phyloP scores from a whole-genome alignment of 495 filamentous ascomycete species.

The Neurospora sp. region DNA sequence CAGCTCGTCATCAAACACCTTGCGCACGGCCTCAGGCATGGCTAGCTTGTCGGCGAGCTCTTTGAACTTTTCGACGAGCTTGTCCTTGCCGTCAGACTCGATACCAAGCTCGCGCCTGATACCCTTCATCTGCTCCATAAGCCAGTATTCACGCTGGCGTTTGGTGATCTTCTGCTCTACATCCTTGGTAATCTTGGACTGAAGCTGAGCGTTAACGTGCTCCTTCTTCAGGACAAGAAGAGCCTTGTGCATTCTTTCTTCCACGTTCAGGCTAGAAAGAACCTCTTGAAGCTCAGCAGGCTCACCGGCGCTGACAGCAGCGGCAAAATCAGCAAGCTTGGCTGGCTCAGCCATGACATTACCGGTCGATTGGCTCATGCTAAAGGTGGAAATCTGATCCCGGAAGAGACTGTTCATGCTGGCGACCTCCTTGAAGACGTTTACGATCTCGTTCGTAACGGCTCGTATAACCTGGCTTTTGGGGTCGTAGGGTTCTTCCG shows the following conservation, averaged over 20 bases:
- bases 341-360: conserved; percentile 92
- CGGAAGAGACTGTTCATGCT: conserved; percentile 89
- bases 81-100: conserved; percentile 96
- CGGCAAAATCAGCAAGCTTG: conserved; percentile 93
- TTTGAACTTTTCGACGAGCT: conserved; percentile 92
- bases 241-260: conserved; percentile 81
- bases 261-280: conserved; percentile 77
- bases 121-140: conserved; percentile 99
- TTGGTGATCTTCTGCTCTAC: conserved; percentile 97
- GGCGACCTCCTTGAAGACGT: conserved; percentile 95
- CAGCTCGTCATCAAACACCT: conserved; percentile 96
- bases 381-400: conserved; percentile 95
- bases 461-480: conserved; percentile 80
- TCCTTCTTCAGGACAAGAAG: conserved; percentile 93
- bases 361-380: conserved; percentile 85
- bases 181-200: conserved; percentile 96
- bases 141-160: conserved; percentile 94
- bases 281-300: conserved; percentile 88
- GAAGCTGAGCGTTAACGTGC: conserved; percentile 92
- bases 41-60: conserved; percentile 89
- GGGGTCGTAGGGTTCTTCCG: conserved; percentile 79
- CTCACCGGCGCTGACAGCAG: conserved; percentile 85
- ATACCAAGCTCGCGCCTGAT: conserved; percentile 91
- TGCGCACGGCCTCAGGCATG: conserved; percentile 93
- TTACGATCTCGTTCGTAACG: conserved; percentile 93